Conservation (phyloP, 768 basidiomycete genomes). For the Rhodotorula diobovata region DNA sequence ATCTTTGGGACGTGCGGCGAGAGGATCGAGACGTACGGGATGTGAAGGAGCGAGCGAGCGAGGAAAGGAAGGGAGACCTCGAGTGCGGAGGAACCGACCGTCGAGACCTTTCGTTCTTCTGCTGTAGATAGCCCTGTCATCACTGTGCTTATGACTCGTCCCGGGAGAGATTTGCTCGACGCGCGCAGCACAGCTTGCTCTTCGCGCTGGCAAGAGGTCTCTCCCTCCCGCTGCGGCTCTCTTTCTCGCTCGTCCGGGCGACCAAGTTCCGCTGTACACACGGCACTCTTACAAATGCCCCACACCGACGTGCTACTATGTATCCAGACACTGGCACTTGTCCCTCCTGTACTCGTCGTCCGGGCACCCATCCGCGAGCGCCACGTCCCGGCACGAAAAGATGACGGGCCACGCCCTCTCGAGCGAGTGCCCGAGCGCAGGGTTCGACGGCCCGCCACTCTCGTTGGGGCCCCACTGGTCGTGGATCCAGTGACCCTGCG, state of each 20-base stretch:
- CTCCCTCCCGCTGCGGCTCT: too few species aligned
- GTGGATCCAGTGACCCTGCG: conserved; percentile 34
- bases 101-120: too few species aligned
- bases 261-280: too few species aligned
- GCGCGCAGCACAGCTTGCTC: too few species aligned
- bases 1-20: conserved; percentile 17
- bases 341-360: conserved; percentile 21
- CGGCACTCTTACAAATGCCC: too few species aligned
- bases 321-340: conserved; percentile 43
- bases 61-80: too few species aligned
- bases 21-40: conserved; percentile 26
- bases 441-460: conserved; percentile 36
- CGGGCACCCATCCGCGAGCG: conserved; percentile 35
- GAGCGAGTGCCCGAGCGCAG: conserved; percentile 42
- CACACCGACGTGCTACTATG: too few species aligned
- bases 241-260: too few species aligned
- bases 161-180: too few species aligned
- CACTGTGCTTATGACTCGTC: too few species aligned
- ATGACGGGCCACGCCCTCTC: conserved; percentile 46
- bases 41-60: neutral
- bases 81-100: neutral
- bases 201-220: too few species aligned
- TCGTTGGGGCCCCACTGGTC: conserved; percentile 37
- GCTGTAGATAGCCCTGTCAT: neutral
- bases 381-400: conserved; percentile 41